phyloP scores from a whole-genome alignment of 2,329 filamentous ascomycete genomes.

The Leptographium radiaticola region DNA sequence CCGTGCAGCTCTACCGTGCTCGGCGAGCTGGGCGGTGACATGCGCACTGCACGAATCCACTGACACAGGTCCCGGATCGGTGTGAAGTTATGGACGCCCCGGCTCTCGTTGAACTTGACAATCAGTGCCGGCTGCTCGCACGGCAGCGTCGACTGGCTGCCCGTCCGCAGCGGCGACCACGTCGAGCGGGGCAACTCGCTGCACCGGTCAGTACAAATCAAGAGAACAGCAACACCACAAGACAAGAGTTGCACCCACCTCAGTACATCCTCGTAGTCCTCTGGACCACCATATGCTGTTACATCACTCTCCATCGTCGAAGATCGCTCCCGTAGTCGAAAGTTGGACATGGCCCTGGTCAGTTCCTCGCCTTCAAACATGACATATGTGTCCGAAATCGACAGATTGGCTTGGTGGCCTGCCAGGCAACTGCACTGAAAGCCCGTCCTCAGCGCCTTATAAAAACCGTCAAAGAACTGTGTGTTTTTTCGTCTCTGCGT shows the following conservation, averaged over 20 bases:
- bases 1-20: slow-evolving; percentile 4
- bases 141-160: slow-evolving; percentile 1
- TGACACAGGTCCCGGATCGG: slow-evolving; percentile 10
- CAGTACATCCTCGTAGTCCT: slow-evolving; percentile 4
- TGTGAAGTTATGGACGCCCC: slow-evolving; percentile 7
- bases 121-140: slow-evolving; percentile 8
- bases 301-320: slow-evolving; percentile 6
- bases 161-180: slow-evolving; percentile 5
- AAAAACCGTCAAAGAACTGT: slow-evolving; percentile 7
- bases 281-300: slow-evolving; percentile 2
- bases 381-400: slow-evolving; percentile 8
- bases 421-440: slow-evolving; percentile 8
- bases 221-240: neutral
- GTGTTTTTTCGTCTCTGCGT: slow-evolving; percentile 5
- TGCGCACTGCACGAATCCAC: slow-evolving; percentile 7
- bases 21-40: slow-evolving; percentile 8
- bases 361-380: slow-evolving; percentile 7
- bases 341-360: slow-evolving; percentile 1
- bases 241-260: neutral
- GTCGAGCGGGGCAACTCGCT: slow-evolving; percentile 8
- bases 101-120: slow-evolving; percentile 10
- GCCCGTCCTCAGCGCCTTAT: slow-evolving; percentile 8
- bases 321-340: slow-evolving; percentile 3
- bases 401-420: slow-evolving; percentile 10
- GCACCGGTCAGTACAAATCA: neutral